Conservation (phyloP, 2,329 filamentous ascomycete species). For the Xylariaceae sp. region DNA sequence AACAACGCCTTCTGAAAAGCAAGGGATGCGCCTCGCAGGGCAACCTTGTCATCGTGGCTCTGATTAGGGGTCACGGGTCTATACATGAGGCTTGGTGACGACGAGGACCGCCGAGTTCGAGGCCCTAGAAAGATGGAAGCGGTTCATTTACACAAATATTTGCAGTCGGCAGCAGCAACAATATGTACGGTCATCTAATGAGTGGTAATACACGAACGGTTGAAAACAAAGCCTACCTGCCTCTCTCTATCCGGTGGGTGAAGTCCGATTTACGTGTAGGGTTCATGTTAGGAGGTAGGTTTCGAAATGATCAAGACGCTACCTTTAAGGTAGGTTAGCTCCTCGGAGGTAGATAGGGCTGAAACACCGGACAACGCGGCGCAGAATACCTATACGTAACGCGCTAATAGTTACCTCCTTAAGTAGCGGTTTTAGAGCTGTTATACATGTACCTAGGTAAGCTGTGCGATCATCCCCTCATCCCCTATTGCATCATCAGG, state of each 20-base stretch:
- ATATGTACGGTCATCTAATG: neutral
- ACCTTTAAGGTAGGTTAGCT: no score
- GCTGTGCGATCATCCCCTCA: neutral
- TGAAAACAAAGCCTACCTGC: neutral
- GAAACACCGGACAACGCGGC: constrained; percentile 20
- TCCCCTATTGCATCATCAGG: neutral
- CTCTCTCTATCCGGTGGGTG: neutral
- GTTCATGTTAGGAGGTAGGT: constrained; percentile 7
- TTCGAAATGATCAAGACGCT: no score
- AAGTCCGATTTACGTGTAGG: neutral
- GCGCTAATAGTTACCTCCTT: neutral
- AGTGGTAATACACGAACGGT: neutral
- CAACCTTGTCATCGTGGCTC: constrained; percentile 34
- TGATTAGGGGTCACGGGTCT: constrained; percentile 29
- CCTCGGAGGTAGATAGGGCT: no score
- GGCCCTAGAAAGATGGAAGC: neutral
- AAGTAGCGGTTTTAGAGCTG: no score
- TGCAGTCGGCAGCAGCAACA: neutral
- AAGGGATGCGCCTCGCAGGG: constrained; percentile 57
- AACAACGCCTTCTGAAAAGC: constrained; percentile 50
- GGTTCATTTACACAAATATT: constrained; percentile 21
- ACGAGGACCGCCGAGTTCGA: constrained; percentile 18
- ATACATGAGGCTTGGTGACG: constrained; percentile 33
- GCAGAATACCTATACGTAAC: constrained; percentile 21
- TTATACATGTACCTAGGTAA: neutral